Base-by-base conservation (phyloP, 129 eudicot genomes). In the Solidago caesia region DNA sequence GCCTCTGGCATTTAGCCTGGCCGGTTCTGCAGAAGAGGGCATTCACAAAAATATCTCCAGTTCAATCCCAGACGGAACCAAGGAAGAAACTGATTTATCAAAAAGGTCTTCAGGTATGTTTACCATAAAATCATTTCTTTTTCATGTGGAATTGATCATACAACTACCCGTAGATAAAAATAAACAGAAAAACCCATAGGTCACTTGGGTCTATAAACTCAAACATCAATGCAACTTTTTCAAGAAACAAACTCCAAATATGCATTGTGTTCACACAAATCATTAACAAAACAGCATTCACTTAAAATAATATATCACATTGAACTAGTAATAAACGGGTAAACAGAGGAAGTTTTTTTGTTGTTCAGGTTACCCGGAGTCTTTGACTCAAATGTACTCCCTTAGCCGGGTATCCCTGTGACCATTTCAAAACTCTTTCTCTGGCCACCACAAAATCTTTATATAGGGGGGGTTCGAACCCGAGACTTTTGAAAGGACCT, bases 181-280 rank as follows among this genome's bases (percentile, higher is more conserved):
- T 0, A 0, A 33, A 33, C 2, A 33, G 3, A 33, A 33, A 33
- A 33, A 33, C 39, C 39, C 39, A 33, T 33, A 33, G 39, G 39
- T 27, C 55, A 57, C 56, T 43, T 43, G 44, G 55, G 52, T 14
- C 25, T 58, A 25, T 25, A 59, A 72, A 72, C 57, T 72, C 25
- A 72, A 43, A 7, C 4, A 44, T 57, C 67, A 72, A 72, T 58
- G 12, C 76, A 58, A 57, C 39, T 58, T 45, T 21, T 58, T 44
- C 4, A 7, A 55, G 21, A 72, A 57, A 72, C 44, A 25, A 72
- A 56, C 68, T 45, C 39, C 55, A 59, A 44, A 58, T 44, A 59
- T 70, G 75, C 64, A 72, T 59, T 44, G 29, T 59, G 57, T 25
- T 58, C 26, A 72, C 45, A 44, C 21, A 58, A 11, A 72, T 72